phyloP scores from a whole-genome alignment of 495 filamentous ascomycete species.

The Mytilinidion resinicola region DNA sequence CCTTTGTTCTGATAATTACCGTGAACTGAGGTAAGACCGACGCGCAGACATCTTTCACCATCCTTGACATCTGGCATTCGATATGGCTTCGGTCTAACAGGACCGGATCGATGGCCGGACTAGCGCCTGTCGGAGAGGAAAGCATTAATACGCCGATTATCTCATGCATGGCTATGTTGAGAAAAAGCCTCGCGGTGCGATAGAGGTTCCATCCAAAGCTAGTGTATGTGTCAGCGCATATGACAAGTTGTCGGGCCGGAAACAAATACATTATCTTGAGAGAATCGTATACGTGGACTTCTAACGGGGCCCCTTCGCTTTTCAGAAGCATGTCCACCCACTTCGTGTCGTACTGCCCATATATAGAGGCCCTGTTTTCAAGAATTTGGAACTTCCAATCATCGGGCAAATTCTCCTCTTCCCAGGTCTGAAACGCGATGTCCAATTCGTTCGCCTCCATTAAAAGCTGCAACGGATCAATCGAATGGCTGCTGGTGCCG shows the following conservation, averaged over 20 bases:
- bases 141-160: slow-evolving; percentile 17
- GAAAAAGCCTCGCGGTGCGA: slow-evolving; percentile 16
- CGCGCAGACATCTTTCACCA: slow-evolving; percentile 15
- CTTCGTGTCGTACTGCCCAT: slow-evolving; percentile 1
- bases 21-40: slow-evolving; percentile 15
- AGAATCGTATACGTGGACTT: slow-evolving; percentile 8
- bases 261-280: not conserved
- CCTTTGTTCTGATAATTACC: slow-evolving; percentile 11
- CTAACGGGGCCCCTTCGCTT: slow-evolving; percentile 7
- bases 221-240: not conserved
- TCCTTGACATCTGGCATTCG: slow-evolving; percentile 3
- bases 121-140: not conserved
- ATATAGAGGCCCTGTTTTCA: slow-evolving; percentile 5
- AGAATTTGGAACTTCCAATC: slow-evolving; percentile 5
- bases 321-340: slow-evolving; percentile 15
- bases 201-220: slow-evolving; percentile 22
- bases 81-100: not conserved
- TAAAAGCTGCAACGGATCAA: not conserved
- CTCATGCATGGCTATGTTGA: slow-evolving; percentile 12
- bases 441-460: slow-evolving; percentile 6
- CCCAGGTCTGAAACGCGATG: slow-evolving; percentile 16
- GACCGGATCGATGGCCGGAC: not conserved
- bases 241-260: no score
- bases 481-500: not conserved
- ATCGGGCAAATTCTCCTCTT: slow-evolving; percentile 3